phyloP scores from a whole-genome alignment of 768 basidiomycete species.

The Neoboletus subvelutipes region DNA sequence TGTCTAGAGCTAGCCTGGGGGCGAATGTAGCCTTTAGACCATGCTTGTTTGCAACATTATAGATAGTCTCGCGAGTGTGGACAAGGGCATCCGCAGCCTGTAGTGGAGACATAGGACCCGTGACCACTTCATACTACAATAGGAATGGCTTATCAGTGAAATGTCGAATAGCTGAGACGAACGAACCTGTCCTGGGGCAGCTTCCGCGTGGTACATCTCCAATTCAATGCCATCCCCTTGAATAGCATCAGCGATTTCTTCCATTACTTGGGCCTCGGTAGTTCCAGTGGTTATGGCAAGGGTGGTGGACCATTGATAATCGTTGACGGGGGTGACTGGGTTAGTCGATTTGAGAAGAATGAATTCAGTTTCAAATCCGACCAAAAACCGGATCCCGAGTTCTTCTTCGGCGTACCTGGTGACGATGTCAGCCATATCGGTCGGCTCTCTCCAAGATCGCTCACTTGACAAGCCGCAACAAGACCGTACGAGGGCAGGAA shows the following conservation, averaged over 20 bases:
- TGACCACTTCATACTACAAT: constrained; percentile 61
- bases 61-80: constrained; percentile 65
- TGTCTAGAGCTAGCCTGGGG: constrained; percentile 49
- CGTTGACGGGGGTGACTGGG: constrained; percentile 47
- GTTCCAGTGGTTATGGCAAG: constrained; percentile 43
- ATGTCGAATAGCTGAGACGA: too few relatives aligned
- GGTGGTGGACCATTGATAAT: constrained; percentile 47
- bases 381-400: constrained; percentile 49
- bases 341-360: constrained; percentile 54
- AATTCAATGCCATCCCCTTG: constrained; percentile 53
- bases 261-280: constrained; percentile 43
- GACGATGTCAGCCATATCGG: not conserved
- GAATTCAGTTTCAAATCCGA: constrained; percentile 72
- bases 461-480: constrained; percentile 53
- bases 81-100: constrained; percentile 67
- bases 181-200: constrained; percentile 64
- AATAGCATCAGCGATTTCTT: constrained; percentile 59
- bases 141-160: not conserved
- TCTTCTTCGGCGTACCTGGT: constrained; percentile 35
- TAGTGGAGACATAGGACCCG: constrained; percentile 63
- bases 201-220: constrained; percentile 69
- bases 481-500: constrained; percentile 59
- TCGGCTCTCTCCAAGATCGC: not conserved
- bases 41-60: constrained; percentile 61
- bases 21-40: constrained; percentile 65